Evolutionary conservation across 768 basidiomycete species (phyloP).

Genomic region (Amanita muscaria): DNA sequence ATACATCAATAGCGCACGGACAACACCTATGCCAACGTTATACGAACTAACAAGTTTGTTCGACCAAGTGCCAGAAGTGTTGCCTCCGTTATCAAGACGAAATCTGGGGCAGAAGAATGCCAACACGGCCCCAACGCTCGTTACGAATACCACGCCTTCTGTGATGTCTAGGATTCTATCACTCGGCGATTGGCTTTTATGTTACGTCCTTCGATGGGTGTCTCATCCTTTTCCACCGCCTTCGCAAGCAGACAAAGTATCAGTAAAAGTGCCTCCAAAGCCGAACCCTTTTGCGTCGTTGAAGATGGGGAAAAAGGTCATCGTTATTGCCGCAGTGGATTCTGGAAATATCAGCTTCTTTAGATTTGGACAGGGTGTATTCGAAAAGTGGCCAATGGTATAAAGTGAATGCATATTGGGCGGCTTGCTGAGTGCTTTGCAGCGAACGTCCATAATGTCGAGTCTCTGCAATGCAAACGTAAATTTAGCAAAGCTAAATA

Average conservation of each 20-base stretch:
- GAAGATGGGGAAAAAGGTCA: constrained; percentile 74
- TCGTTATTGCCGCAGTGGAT: constrained; percentile 86
- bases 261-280: constrained; percentile 18
- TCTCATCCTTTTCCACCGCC: constrained; percentile 14
- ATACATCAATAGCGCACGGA: constrained; percentile 52
- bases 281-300: constrained; percentile 73
- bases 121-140: background rate
- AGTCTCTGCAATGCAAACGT: too few species aligned
- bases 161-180: too few species aligned
- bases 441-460: too few species aligned
- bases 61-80: constrained; percentile 56
- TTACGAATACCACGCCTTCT: background rate
- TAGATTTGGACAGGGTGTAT: constrained; percentile 76
- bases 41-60: constrained; percentile 73
- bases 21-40: constrained; percentile 74
- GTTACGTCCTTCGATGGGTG: constrained; percentile 9
- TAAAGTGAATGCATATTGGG: too few species aligned
- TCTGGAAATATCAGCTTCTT: constrained; percentile 84
- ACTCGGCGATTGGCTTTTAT: background rate
- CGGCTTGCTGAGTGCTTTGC: too few species aligned
- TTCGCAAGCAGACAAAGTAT: too few species aligned
- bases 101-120: background rate
- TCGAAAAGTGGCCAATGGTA: constrained; percentile 76
- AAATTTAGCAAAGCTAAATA: too few species aligned
- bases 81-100: constrained; percentile 41